phyloP scores from a whole-genome alignment of 352 stramenopile genomes.

The Phytophthora foliorum region DNA sequence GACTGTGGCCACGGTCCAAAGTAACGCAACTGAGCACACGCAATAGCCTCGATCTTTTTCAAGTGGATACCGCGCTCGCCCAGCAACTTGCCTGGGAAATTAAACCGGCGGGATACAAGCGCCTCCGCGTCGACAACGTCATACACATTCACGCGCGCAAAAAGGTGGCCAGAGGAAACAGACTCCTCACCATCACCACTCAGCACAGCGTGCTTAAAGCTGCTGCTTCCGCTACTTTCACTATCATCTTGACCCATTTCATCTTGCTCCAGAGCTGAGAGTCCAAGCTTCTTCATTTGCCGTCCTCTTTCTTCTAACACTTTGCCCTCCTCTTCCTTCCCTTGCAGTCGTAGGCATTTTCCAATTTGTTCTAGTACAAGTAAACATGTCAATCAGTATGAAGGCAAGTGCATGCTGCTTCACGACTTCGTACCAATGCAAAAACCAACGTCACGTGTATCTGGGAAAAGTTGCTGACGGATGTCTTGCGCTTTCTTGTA shows the following conservation, averaged over 20 bases:
- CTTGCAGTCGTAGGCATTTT: slow-evolving; percentile 70
- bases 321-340: slow-evolving; percentile 71
- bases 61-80: slow-evolving; percentile 72
- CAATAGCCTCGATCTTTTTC: slow-evolving; percentile 68
- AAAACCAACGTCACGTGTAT: slow-evolving; percentile 81
- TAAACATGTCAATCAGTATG: not conserved
- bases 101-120: slow-evolving; percentile 65
- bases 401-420: not conserved
- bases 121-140: slow-evolving; percentile 52
- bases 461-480: slow-evolving; percentile 75
- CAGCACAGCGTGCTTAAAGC: slow-evolving; percentile 39
- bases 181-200: slow-evolving; percentile 30
- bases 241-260: slow-evolving; percentile 29
- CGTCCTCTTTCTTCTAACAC: slow-evolving; percentile 59
- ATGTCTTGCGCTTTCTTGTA: slow-evolving; percentile 82
- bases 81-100: slow-evolving; percentile 69
- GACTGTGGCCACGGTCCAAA: slow-evolving; percentile 49
- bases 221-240: slow-evolving; percentile 28
- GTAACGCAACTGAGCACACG: slow-evolving; percentile 68
- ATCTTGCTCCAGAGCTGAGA: slow-evolving; percentile 50
- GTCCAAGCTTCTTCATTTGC: slow-evolving; percentile 70
- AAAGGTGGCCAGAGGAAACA: slow-evolving; percentile 41
- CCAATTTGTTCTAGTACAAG: slow-evolving; percentile 77
- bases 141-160: slow-evolving; percentile 44
- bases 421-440: slow-evolving; percentile 63